Evolutionary conservation across 257 asterid species (phyloP), one percentile per base, ranked within the genome.

Genomic region (Petrea volubilis): DNA sequence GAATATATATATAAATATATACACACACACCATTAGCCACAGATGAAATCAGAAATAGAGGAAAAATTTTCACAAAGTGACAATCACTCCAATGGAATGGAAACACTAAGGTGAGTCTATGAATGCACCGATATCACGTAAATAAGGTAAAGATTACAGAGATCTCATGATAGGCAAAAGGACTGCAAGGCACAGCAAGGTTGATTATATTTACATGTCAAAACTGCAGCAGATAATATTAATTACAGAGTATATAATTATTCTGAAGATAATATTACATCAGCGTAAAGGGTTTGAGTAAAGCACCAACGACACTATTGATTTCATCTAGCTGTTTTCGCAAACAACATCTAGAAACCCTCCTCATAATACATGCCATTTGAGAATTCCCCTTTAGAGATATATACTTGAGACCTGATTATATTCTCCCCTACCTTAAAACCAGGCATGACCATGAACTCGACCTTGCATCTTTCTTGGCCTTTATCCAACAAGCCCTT

Each of bases 371-470:
- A 53, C 38, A 73, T 36, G 36, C 55, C 77, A 46, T 47, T 76
- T 28, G 58, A 69, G 75, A 50, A 53, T 62, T 61, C 79, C 27
- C 31, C 52, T 65, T 64, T 77, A 24, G 93, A 89, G 70, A 83
- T 78, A 79, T 89, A 91, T 58, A 91, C 96, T 71, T 75, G 86
- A 77, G 97, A 85, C 82, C 60, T 84, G 69, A 91, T 79, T 68
- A 89, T 24, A 25, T 73, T 65, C 77, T 81, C 82, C 46, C 91
- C 89, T 21, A 81, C 55, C 75, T 68, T 78, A 79, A 89, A 91
- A 23, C 97, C 97, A 15, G 97, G 96, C 80, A 83, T 80, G 74
- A 89, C 80, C 96, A 91, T 85, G 70, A 91, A 86, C 81, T 87
- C 97, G n/a, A 89, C 96, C 80, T 74, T 83, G 71, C 56, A 78